Conservation (phyloP, 306 rosid genomes). For the Citrullus amarus region DNA sequence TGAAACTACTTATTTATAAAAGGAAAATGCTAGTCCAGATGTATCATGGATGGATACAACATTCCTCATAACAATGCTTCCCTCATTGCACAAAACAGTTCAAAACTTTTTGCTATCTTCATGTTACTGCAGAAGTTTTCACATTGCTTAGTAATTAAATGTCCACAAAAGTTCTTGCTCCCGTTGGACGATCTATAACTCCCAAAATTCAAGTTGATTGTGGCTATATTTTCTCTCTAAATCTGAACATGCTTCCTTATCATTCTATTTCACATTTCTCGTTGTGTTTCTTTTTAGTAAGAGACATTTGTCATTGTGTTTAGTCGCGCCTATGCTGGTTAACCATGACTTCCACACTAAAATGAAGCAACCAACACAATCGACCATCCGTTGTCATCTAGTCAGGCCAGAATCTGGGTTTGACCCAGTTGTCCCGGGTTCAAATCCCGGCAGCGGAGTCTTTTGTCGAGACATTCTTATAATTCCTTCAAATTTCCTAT, state of each 20-base stretch:
- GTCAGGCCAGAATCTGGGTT: conserved; percentile 53
- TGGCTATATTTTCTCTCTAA: not conserved
- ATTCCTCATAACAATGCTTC: not conserved
- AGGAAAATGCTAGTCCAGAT: not conserved
- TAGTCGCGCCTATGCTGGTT: not conserved
- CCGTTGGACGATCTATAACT: not conserved
- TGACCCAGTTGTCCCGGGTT: conserved; percentile 51
- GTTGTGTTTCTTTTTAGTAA: too few species aligned
- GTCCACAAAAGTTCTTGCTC: not conserved
- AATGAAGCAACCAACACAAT: not conserved
- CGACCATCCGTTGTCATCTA: conserved; percentile 38
- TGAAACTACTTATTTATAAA: not conserved
- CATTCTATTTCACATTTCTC: not conserved
- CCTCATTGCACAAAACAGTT: not conserved
- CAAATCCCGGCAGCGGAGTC: conserved; percentile 46
- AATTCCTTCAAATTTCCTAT: not conserved
- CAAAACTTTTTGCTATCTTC: not conserved
- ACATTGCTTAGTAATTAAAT: not conserved
- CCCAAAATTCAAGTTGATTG: conserved; percentile 4
- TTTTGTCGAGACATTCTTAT: not conserved
- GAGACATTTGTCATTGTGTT: not conserved
- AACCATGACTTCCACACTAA: not conserved
- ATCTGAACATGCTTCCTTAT: not conserved
- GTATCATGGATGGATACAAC: not conserved
- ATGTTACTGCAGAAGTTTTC: not conserved